Percentiles rank a stretch among this genome's conserved stretches.
phyloP scores from a whole-genome alignment of 177 flowering plant genomes.

The Vitis hybrid region DNA sequence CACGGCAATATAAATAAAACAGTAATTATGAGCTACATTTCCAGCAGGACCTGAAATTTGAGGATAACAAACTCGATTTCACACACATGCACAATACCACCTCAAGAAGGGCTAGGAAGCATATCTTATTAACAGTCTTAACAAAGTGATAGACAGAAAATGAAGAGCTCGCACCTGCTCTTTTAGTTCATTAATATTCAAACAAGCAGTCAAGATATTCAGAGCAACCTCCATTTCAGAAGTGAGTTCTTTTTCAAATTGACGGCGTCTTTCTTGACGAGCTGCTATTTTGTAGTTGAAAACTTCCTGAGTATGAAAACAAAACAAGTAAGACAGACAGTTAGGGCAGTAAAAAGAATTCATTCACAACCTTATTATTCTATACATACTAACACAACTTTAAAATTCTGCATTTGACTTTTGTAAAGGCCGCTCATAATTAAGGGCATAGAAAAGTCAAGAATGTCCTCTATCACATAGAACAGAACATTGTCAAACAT shows the following conservation, averaged over 20 bases:
- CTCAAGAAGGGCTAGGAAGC: too few relatives aligned
- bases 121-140: neutral
- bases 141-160: neutral
- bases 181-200: conserved; percentile 64
- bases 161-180: conserved; percentile 66
- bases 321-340: conserved; percentile 4
- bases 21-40: too few relatives aligned
- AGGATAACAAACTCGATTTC: too few relatives aligned
- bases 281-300: conserved; percentile 89
- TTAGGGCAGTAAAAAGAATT: neutral
- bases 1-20: too few relatives aligned
- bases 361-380: neutral
- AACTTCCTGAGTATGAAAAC: conserved; percentile 58
- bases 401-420: too few relatives aligned
- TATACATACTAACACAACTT: too few relatives aligned
- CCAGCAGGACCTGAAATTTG: too few relatives aligned
- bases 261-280: conserved; percentile 94
- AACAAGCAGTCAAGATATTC: conserved; percentile 74
- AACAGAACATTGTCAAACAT: too few relatives aligned
- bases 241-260: conserved; percentile 88
- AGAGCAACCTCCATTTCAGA: conserved; percentile 75
- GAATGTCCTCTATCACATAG: too few relatives aligned
- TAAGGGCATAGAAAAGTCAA: too few relatives aligned
- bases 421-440: too few relatives aligned
- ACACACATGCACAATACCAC: too few relatives aligned